These are phyloP conservation scores for Cydonia oblonga DNA, from an alignment of 331 rosid genomes.

Conservation along the genomic window DNA sequence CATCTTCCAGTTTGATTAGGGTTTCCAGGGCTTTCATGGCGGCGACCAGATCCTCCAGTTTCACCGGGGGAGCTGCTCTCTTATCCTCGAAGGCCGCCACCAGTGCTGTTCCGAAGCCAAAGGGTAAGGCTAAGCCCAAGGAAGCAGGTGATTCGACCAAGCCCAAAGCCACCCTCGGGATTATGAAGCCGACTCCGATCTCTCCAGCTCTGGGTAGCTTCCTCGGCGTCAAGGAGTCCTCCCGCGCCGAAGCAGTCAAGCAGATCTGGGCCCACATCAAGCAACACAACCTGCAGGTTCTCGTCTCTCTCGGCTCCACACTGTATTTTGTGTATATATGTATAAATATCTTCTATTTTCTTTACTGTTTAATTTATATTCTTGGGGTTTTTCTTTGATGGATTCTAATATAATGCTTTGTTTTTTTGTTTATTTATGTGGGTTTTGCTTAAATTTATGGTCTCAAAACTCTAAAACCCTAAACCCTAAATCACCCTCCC, in stretches of 20 bases:
- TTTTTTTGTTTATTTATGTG: neutral
- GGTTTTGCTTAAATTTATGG: neutral
- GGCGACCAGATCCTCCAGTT: constrained; percentile 18
- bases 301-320: neutral
- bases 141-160: neutral
- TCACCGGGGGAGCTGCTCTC: constrained; percentile 3
- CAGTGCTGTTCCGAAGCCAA: neutral
- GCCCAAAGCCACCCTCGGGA: constrained; percentile 6
- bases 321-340: neutral
- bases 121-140: constrained; percentile 17
- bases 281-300: constrained; percentile 40
- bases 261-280: constrained; percentile 39
- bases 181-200: constrained; percentile 16
- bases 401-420: neutral
- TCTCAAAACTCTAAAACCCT: neutral
- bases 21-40: constrained; percentile 25
- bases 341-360: neutral
- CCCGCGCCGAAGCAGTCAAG: constrained; percentile 34
- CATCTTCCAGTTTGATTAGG: constrained; percentile 16
- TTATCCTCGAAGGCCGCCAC: neutral
- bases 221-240: constrained; percentile 28
- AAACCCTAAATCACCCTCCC: neutral
- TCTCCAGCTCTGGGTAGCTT: constrained; percentile 33
- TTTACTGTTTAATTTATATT: neutral
- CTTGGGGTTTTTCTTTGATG: neutral